Conservation (phyloP, 495 filamentous ascomycete species). For the Sphaerosporella brunnea region DNA sequence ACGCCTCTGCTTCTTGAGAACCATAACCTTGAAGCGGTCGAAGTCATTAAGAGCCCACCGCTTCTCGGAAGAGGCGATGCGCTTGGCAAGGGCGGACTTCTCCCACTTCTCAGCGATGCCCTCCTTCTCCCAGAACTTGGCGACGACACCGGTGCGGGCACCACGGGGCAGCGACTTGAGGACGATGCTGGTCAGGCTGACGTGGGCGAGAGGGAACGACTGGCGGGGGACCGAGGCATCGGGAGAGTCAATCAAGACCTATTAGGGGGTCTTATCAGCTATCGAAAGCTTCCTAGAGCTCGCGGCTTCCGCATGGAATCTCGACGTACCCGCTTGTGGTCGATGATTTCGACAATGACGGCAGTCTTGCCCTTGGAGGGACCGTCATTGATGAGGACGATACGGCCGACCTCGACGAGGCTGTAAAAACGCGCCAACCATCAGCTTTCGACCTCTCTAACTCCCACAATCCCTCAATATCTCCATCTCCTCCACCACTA, state of each 20-base stretch:
- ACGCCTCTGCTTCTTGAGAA: constrained; percentile 91
- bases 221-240: constrained; percentile 67
- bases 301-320: neutral
- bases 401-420: constrained; percentile 89
- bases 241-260: constrained; percentile 94
- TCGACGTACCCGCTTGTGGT: constrained; percentile 96
- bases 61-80: constrained; percentile 60
- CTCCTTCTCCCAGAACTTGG: constrained; percentile 67
- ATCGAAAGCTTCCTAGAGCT: constrained; percentile 5
- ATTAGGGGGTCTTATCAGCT: too few species aligned
- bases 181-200: constrained; percentile 78
- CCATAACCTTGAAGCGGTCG: constrained; percentile 98
- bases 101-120: constrained; percentile 84
- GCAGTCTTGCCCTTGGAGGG: constrained; percentile 72
- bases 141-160: constrained; percentile 63
- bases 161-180: constrained; percentile 75
- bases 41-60: constrained; percentile 88
- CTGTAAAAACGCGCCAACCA: constrained; percentile 39
- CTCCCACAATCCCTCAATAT: constrained; percentile 1
- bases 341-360: constrained; percentile 94
- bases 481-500: constrained; percentile 19
- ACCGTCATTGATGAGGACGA: constrained; percentile 65
- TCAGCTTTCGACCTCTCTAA: constrained; percentile 9
- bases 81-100: constrained; percentile 77
- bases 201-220: constrained; percentile 54